Base-by-base conservation (phyloP, 1,139 yeast genomes). In the Suhomyces guaymorum region DNA sequence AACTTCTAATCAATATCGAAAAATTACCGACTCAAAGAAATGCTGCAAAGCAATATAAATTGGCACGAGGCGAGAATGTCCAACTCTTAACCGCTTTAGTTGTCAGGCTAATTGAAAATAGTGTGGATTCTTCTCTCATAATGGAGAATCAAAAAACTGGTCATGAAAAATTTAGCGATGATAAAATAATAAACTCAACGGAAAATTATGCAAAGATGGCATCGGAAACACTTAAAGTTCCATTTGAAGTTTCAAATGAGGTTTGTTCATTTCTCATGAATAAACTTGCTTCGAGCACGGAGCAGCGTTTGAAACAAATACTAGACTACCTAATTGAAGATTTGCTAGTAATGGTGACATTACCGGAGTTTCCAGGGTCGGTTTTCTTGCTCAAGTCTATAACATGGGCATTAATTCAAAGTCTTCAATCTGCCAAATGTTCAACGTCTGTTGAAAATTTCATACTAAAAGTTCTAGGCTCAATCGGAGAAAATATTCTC, bases 291-390 rank as follows among this genome's bases (percentile, higher is more conserved):
- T 58, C 61, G 4, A 61, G 59, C 14, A 52, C 66, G 7, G 72
- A 70, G 11, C 43, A 67, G 1, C 57, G 61, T n/a, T 57, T 55
- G 16, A 73, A 70, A 28, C 61, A 56, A 18, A 48, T 69, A 0
- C 51, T 83, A 26, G 84, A 80, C 24, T 47, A 69, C 9, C 62
- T 82, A 19, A 47, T 80, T 2, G 75, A 73, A 26, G 95, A 86
- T 48, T 57, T 85, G 20, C 42, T 78, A 5, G 46, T 50, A 0
- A 57, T 82, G 35, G 48, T 82, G 3, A 53, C 62, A 3, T 57
- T 55, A 11, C 85, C 88, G 0, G 82, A 78, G 38, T 84, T 82
- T 77, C 68, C 86, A 0, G 75, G 76, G 0, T 65, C 80, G 0
- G 85, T 78, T 38, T 44, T 65, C 0, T 43, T 82, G 13, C 54